Percentiles rank a stretch among this genome's conserved stretches.
Conservation (phyloP, 345 rosid genomes). For the Camelina laxa region DNA sequence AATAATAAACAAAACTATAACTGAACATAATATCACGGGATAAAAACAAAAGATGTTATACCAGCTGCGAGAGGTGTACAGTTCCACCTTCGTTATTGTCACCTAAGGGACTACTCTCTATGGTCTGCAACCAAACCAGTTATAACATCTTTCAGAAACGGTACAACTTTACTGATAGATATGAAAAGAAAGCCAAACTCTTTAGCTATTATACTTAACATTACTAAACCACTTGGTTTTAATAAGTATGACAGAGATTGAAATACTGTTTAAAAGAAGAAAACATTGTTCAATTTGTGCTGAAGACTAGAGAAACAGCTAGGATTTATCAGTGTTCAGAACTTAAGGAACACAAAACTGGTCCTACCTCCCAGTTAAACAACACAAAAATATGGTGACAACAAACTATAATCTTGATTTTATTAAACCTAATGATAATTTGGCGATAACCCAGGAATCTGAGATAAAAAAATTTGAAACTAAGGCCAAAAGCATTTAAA, state of each 20-base stretch:
- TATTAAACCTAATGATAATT: no score
- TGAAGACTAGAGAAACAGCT: neutral
- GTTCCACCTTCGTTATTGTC: slow-evolving; percentile 76
- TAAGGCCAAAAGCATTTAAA: no score
- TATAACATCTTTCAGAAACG: slow-evolving; percentile 21
- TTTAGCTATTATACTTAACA: neutral
- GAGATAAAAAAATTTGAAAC: no score
- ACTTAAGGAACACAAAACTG: neutral
- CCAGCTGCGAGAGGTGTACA: slow-evolving; percentile 94
- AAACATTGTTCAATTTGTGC: neutral
- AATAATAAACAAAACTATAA: slow-evolving; percentile 28
- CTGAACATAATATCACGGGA: slow-evolving; percentile 28
- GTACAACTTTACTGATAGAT: slow-evolving; percentile 19
- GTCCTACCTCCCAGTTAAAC: no score
- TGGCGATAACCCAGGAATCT: no score
- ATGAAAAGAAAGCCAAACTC: slow-evolving; percentile 1
- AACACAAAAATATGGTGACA: no score
- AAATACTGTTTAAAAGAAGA: neutral
- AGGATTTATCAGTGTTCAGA: neutral
- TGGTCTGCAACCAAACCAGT: slow-evolving; percentile 58
- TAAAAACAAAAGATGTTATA: slow-evolving; percentile 50
- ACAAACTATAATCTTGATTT: no score
- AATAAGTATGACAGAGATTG: neutral
- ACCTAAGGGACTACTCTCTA: slow-evolving; percentile 91
- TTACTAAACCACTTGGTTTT: neutral